Evolutionary conservation across 306 rosid species (phyloP).

Genomic region (Mucuna pruriens): DNA sequence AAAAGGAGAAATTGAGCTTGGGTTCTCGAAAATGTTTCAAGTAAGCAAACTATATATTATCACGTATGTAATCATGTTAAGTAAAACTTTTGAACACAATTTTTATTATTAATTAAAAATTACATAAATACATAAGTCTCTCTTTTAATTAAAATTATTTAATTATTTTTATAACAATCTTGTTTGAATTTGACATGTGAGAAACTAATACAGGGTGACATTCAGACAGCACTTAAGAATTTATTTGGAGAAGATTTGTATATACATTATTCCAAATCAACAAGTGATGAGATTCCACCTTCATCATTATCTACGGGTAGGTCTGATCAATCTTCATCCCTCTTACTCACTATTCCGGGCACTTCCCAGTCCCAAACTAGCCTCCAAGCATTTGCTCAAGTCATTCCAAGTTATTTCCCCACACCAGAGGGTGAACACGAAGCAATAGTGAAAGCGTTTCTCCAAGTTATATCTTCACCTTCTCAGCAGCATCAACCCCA

Average conservation of each 20-base stretch:
- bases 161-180: too few species aligned
- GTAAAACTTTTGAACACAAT: too few species aligned
- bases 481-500: constrained; percentile 31
- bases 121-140: too few species aligned
- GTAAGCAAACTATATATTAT: constrained; percentile 41
- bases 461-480: constrained; percentile 53
- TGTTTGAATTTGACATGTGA: not conserved
- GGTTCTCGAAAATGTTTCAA: constrained; percentile 66
- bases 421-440: constrained; percentile 58
- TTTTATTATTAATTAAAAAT: too few species aligned
- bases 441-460: constrained; percentile 59
- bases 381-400: constrained; percentile 43
- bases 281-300: constrained; percentile 54
- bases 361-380: constrained; percentile 41
- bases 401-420: constrained; percentile 43
- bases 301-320: constrained; percentile 70
- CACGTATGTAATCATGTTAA: too few species aligned
- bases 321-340: constrained; percentile 65
- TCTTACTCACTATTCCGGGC: constrained; percentile 52
- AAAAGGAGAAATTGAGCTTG: constrained; percentile 87
- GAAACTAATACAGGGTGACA: constrained; percentile 46
- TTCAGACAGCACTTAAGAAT: constrained; percentile 56
- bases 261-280: not conserved
- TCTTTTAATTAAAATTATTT: too few species aligned
- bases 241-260: constrained; percentile 57